Conservation (phyloP, 306 rosid species). For the Macrotyloma uniflorum region DNA sequence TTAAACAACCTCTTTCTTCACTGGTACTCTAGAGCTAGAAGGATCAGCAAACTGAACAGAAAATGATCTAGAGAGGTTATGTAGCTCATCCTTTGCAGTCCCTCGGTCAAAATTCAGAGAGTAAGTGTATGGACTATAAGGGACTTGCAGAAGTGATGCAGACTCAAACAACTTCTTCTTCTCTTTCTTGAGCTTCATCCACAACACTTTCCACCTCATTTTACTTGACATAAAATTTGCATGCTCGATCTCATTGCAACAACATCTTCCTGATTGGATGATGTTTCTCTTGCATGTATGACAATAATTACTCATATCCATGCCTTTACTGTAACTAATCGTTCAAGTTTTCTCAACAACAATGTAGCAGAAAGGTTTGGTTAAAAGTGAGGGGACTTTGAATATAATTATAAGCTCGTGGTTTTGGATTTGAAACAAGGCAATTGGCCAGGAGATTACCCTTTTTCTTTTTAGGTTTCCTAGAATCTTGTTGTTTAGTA, state of each 20-base stretch:
- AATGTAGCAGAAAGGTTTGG: background rate
- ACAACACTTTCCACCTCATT: constrained; percentile 43
- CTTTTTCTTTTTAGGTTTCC: constrained; percentile 16
- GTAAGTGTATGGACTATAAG: constrained; percentile 56
- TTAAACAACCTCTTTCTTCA: constrained; percentile 29
- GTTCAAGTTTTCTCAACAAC: background rate
- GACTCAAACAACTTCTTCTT: constrained; percentile 48
- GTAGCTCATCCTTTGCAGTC: constrained; percentile 42
- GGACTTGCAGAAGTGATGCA: constrained; percentile 18
- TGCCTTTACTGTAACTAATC: background rate
- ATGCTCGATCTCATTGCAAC: constrained; percentile 12
- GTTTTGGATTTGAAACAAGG: background rate
- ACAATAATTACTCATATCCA: constrained; percentile 50
- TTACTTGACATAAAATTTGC: constrained; percentile 23
- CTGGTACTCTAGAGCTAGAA: constrained; percentile 38
- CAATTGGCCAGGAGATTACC: background rate
- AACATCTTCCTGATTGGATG: constrained; percentile 43
- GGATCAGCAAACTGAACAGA: constrained; percentile 44
- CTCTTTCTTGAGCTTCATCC: constrained; percentile 49
- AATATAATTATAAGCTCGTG: background rate
- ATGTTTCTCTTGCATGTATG: constrained; percentile 41
- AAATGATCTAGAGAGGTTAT: constrained; percentile 58
- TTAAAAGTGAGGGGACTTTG: background rate
- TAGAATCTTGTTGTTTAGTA: background rate
- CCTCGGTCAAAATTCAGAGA: constrained; percentile 64